Percentiles rank a stretch among this genome's conserved stretches.
Evolutionary conservation across 1,284 basidiomycete genomes (phyloP).

Genomic region (Cutaneotrichosporon cyanovorans): DNA sequence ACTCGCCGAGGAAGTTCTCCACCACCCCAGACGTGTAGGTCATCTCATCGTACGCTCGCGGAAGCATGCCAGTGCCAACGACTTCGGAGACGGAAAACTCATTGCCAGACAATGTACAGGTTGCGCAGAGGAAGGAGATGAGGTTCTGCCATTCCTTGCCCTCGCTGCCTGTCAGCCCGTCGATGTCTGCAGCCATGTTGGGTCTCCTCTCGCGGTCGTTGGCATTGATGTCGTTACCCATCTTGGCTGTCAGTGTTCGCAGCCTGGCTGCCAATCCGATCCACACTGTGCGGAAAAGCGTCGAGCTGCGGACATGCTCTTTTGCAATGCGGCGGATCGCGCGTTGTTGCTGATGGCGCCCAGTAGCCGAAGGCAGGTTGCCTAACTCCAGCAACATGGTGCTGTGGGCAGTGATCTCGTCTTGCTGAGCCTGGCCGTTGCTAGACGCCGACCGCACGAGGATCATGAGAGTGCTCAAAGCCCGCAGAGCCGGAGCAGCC

Average conservation of each 20-base stretch:
- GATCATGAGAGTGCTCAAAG: constrained; percentile 23
- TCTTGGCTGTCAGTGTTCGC: constrained; percentile 23
- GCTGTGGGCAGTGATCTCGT: constrained; percentile 15
- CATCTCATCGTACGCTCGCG: constrained; percentile 59
- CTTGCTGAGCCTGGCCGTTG: constrained; percentile 10
- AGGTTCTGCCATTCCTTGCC: constrained; percentile 79
- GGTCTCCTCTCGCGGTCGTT: constrained; percentile 22
- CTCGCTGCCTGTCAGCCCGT: constrained; percentile 53
- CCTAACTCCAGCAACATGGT: constrained; percentile 25
- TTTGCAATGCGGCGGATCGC: constrained; percentile 31
- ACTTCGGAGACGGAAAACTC: constrained; percentile 49
- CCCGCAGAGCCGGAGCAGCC: constrained; percentile 19
- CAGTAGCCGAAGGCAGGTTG: constrained; percentile 25
- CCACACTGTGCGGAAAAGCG: constrained; percentile 25
- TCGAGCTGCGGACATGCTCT: constrained; percentile 14
- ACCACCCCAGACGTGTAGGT: constrained; percentile 52
- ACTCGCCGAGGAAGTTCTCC: constrained; percentile 58
- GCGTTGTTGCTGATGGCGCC: constrained; percentile 40
- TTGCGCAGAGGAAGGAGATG: constrained; percentile 68
- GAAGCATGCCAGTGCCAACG: constrained; percentile 58
- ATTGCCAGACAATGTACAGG: constrained; percentile 57
- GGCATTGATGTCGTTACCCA: constrained; percentile 21
- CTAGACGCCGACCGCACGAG: constrained; percentile 19
- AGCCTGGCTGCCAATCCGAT: constrained; percentile 20
- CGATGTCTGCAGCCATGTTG: constrained; percentile 30